Evolutionary conservation across 768 basidiomycete species (phyloP), one percentile per base, ranked within the genome.

Genomic region (Dictyophora rubrovolvata): DNA sequence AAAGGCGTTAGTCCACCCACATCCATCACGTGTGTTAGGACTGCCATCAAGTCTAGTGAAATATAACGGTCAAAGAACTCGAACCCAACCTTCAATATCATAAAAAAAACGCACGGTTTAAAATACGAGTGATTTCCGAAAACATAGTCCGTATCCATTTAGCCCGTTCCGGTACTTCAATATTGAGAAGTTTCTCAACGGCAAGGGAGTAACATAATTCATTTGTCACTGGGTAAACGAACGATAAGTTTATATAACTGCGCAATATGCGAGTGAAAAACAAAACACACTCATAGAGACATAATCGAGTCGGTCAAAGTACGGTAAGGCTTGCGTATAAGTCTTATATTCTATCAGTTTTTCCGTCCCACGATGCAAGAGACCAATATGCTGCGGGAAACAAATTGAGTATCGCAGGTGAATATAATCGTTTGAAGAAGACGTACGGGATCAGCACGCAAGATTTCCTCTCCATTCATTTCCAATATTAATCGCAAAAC

Each of bases 291-390:
- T 99, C 96, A 97, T 98, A 53, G 95, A 97, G 56, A 98, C 95
- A 66, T 99, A 99, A 77, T 99, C 96, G 61, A 98, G 79, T 66
- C 96, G 92, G 71, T 99, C 96, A 69, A 99, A 99, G 75, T 99
- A 98, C 1, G 96, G 96, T 18, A 98, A 75, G 0, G 96, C 96
- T 75, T 99, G 96, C 5, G 85, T 89, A 69, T 98, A 98, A 1
- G 87, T 97, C 77, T 99, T 99, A 80, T 93, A 95, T 73, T 98
- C 96, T 63, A 98, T 98, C 54, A 99, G 80, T 72, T 98, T 98
- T 72, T 99, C 96, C 18, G 95, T 99, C 20, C 95, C 96, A 64
- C 96, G 85, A 73, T 98, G 96, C 51, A 99, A 80, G 22, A 99
- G 79, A 58, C 96, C 96, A 66, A 98, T 87, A 66, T 99, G 96